Conservation (phyloP, 78 protist genomes). For the Dictyostelium purpureum region DNA sequence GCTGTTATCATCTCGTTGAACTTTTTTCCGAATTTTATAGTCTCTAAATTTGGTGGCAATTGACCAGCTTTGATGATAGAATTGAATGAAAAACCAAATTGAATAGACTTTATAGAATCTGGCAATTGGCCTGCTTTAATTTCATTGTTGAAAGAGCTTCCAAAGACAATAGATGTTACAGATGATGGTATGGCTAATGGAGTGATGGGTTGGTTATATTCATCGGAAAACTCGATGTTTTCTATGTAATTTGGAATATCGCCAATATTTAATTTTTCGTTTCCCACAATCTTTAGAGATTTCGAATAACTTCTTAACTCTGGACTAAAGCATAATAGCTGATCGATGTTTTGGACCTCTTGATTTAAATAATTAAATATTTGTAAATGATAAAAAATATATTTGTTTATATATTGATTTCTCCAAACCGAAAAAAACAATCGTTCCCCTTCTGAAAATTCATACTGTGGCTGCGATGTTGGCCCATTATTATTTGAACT, state of each 20-base stretch:
- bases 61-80: background rate
- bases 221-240: background rate
- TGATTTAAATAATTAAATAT: background rate
- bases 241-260: background rate
- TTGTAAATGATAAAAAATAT: background rate
- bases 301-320: background rate
- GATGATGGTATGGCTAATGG: background rate
- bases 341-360: background rate
- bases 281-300: background rate
- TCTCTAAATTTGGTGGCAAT: background rate
- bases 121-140: background rate
- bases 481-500: background rate
- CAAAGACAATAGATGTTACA: background rate
- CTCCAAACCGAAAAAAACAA: background rate
- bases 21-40: background rate
- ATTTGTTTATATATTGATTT: background rate
- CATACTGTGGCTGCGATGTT: background rate
- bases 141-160: too few species aligned
- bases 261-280: background rate
- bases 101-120: background rate
- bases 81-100: slow-evolving; percentile 11
- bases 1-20: background rate
- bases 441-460: background rate
- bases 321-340: background rate
- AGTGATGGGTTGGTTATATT: background rate